Evolutionary conservation across 164 flowering plant species (phyloP).

Genomic region (Houttuynia cordata): DNA sequence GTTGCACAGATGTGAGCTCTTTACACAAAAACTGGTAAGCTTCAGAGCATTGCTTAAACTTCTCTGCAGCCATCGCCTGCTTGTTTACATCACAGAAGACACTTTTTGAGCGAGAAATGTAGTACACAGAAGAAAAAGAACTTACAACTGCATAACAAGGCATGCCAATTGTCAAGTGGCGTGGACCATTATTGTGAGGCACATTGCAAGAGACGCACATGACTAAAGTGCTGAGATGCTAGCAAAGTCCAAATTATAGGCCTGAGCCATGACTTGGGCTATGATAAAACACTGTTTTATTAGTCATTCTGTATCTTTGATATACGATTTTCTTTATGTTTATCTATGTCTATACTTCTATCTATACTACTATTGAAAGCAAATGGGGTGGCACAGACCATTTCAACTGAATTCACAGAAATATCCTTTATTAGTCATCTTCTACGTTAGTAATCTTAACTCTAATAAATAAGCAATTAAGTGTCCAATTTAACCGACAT

Average conservation of each 20-base stretch:
- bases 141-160: neutral
- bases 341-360: neutral
- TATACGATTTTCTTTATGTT: neutral
- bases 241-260: neutral
- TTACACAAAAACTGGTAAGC: constrained; percentile 64
- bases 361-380: no score
- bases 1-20: constrained; percentile 27
- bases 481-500: no score
- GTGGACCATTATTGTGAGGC: neutral
- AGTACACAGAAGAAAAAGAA: neutral
- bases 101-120: neutral
- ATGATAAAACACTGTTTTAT: neutral
- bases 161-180: no score
- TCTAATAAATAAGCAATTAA: no score
- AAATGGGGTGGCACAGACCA: no score
- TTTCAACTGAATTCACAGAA: no score
- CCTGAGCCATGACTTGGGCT: neutral
- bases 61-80: constrained; percentile 72
- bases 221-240: neutral
- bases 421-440: no score
- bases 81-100: neutral
- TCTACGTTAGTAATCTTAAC: no score
- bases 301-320: neutral
- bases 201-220: neutral
- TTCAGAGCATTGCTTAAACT: constrained; percentile 52